Evolutionary conservation across 1,284 basidiomycete genomes (phyloP).

Genomic region (Chalciporus piperatoides): DNA sequence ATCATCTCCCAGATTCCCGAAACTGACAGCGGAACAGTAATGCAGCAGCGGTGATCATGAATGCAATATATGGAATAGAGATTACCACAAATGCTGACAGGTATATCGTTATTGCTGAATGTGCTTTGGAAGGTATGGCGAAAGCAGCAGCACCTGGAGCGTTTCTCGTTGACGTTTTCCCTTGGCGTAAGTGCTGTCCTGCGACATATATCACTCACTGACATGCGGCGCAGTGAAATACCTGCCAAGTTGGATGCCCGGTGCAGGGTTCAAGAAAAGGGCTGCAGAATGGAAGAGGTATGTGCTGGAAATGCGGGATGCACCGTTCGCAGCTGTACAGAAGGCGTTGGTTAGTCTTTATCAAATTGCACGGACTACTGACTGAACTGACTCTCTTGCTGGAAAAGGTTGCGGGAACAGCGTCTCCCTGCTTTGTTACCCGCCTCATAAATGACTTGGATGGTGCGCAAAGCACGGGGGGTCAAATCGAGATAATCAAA

Average conservation of each 20-base stretch:
- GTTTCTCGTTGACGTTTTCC: constrained; percentile 37
- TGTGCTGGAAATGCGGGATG: constrained; percentile 32
- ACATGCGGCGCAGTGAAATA: constrained; percentile 26
- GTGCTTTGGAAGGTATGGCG: constrained; percentile 35
- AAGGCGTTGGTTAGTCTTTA: constrained; percentile 23
- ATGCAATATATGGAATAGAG: constrained; percentile 37
- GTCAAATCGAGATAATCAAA: constrained; percentile 27
- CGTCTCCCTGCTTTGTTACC: constrained; percentile 32
- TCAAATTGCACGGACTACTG: not conserved
- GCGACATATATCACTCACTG: constrained; percentile 1
- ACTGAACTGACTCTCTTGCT: constrained; percentile 6
- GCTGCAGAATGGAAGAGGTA: constrained; percentile 29
- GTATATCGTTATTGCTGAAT: constrained; percentile 38
- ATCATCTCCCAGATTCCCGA: not conserved
- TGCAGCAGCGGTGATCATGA: constrained; percentile 39
- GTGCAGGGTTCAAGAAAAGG: constrained; percentile 32
- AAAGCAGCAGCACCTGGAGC: constrained; percentile 37
- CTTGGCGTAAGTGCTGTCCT: constrained; percentile 24
- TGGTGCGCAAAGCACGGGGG: constrained; percentile 8
- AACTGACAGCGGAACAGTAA: constrained; percentile 30
- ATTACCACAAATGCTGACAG: constrained; percentile 34
- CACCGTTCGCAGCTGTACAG: constrained; percentile 28
- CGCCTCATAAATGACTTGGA: constrained; percentile 24
- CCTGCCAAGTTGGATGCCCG: constrained; percentile 31
- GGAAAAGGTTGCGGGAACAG: constrained; percentile 25